Conservation (phyloP, 2,329 filamentous ascomycete species). For the Trichoderma koningii region DNA sequence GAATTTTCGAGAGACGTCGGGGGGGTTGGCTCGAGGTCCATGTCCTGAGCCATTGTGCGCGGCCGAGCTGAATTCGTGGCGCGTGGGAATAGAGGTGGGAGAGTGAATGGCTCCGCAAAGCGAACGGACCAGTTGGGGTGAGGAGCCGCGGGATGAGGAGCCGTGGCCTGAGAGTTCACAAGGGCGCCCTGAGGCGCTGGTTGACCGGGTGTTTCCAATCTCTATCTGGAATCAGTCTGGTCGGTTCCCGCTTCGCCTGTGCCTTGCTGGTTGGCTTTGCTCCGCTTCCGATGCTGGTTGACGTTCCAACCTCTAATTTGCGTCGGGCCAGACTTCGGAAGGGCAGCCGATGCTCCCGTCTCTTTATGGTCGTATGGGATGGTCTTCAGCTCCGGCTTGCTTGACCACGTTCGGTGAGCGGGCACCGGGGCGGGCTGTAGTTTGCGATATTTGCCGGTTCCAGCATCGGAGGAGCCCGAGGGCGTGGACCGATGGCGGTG, state of each 20-base stretch:
- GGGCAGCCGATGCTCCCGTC: constrained; percentile 56
- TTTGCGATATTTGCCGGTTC: constrained; percentile 55
- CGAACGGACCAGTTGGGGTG: constrained; percentile 28
- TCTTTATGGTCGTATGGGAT: constrained; percentile 63
- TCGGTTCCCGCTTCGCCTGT: constrained; percentile 39
- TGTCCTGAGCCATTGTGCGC: constrained; percentile 9
- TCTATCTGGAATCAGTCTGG: constrained; percentile 45
- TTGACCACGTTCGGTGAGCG: constrained; percentile 51
- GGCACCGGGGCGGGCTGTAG: constrained; percentile 60
- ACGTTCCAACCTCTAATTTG: constrained; percentile 60
- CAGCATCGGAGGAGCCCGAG: constrained; percentile 44
- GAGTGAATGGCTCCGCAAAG: constrained; percentile 34
- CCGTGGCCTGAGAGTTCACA: constrained; percentile 29
- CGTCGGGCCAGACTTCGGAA: constrained; percentile 58
- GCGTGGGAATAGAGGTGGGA: constrained; percentile 28
- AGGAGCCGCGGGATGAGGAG: constrained; percentile 31
- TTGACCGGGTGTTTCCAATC: constrained; percentile 33
- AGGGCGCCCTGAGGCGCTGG: neutral
- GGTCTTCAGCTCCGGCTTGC: constrained; percentile 58
- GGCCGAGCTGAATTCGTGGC: neutral
- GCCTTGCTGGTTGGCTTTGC: constrained; percentile 41
- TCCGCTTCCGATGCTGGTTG: constrained; percentile 44
- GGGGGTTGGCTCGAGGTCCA: neutral
- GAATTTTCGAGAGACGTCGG: neutral
- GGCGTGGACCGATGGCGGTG: constrained; percentile 44